A percentile compares a stretch with the other conserved stretches of the same genome.
phyloP scores from a whole-genome alignment of 2,329 filamentous ascomycete species.

The Exophiala calicioides region DNA sequence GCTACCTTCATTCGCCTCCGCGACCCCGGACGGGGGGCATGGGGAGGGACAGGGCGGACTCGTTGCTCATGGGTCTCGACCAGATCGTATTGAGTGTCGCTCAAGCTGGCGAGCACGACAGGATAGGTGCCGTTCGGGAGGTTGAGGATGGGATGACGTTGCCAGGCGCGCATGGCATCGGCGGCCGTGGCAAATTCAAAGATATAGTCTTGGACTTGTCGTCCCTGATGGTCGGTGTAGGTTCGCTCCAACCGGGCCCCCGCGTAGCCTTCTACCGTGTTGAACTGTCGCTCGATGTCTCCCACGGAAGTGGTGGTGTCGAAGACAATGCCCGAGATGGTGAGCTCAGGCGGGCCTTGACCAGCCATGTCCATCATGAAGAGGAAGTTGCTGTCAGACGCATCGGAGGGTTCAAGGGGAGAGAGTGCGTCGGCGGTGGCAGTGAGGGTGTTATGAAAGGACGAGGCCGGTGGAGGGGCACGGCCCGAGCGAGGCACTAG shows the following conservation, averaged over 20 bases:
- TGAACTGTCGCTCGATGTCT: conserved; percentile 8
- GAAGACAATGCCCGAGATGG: background rate
- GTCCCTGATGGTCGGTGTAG: background rate
- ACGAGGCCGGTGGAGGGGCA: conserved; percentile 1
- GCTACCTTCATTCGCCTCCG: no score
- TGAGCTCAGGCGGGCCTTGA: conserved; percentile 5
- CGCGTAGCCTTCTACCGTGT: conserved; percentile 11
- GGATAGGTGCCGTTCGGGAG: conserved; percentile 3
- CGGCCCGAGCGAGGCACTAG: no score
- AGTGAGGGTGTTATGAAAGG: background rate
- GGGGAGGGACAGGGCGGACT: no score
- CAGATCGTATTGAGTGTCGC: conserved; percentile 5
- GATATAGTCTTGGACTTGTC: conserved; percentile 9
- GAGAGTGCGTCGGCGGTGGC: background rate
- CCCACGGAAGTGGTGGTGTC: conserved; percentile 3
- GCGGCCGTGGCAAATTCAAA: conserved; percentile 20
- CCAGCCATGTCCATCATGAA: conserved; percentile 13
- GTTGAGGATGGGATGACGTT: conserved; percentile 3
- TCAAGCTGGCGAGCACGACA: conserved; percentile 1
- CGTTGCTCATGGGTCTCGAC: no score
- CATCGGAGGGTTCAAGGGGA: background rate
- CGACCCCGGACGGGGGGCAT: no score
- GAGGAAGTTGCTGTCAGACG: background rate
- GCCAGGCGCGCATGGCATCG: conserved; percentile 15
- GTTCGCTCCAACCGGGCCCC: conserved; percentile 1